Evolutionary conservation across 345 rosid genomes (phyloP), one percentile per base, ranked within the genome.

Genomic region (Schrenkiella parvula): DNA sequence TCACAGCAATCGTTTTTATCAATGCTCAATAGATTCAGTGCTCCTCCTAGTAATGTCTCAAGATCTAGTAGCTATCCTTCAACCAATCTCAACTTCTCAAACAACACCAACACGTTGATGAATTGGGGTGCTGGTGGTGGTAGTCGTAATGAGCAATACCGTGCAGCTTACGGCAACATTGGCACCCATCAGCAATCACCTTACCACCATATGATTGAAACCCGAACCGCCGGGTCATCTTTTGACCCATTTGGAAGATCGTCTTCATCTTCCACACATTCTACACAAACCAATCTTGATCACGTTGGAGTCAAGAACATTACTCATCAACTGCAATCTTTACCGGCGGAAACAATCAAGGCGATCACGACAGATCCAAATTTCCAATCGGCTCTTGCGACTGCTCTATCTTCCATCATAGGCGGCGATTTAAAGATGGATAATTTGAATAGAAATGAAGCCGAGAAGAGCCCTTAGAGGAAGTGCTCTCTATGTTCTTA

Each of bases 291-390:
- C 78, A 77, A 46, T 78, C 85, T 56, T 81, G 70, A 62, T 59
- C 81, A 43, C 74, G 51, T 84, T 59, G 47, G 81, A 54, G 78
- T 69, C 63, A 80, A 65, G 51, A 79, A 60, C n/a, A 35, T 5
- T 32, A 18, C 52, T 47, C 69, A 67, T 48, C 71, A 69, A 51
- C 73, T 66, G 39, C 82, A 72, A 21, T 28, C 75, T 48, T 37
- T 81, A 19, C 78, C 74, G 1, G 68, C 73, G 4, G 87, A 83
- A 71, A 71, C 82, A 51, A 82, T 90, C 35, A 82, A 86, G 79
- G 93, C 92, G 9, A 84, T 90, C 75, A 86, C 93, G 0, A 73
- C 88, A 0, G 90, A 93, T 78, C 97, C 98, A 32, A 84, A 67
- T 81, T 93, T 90, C 63, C 97, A 87, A 55, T 82, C 97, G 3